These are phyloP conservation scores for Typha latifolia DNA, from an alignment of 176 grass and related monocot genomes.

Conservation along the genomic window DNA sequence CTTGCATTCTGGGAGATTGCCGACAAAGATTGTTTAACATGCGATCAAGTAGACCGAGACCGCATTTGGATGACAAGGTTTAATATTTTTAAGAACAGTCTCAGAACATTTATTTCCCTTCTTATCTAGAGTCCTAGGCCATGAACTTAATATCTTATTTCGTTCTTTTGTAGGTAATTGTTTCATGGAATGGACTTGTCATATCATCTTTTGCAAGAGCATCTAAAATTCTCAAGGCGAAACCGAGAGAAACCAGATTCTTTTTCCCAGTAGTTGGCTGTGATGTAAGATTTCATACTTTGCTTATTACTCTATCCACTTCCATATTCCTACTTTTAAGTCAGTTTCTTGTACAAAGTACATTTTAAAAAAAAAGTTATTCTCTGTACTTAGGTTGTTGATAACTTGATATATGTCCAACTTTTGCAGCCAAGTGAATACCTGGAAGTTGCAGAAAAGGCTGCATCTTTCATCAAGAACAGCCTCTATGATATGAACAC, in stretches of 20 bases:
- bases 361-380: not conserved
- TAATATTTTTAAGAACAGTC: not conserved
- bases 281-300: conserved; percentile 32
- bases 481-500: conserved; percentile 57
- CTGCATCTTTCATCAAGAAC: conserved; percentile 64
- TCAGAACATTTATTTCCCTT: conserved; percentile 7
- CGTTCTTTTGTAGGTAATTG: conserved; percentile 54
- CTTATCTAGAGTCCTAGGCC: not conserved
- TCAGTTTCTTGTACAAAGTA: no score
- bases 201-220: conserved; percentile 90
- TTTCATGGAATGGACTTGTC: conserved; percentile 93
- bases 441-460: conserved; percentile 72
- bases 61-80: conserved; percentile 96
- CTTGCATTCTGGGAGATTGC: conserved; percentile 51
- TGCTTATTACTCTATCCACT: not conserved
- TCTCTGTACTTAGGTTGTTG: not conserved
- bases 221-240: conserved; percentile 68
- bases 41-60: conserved; percentile 60
- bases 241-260: conserved; percentile 29
- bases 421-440: conserved; percentile 72
- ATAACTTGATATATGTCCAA: conserved; percentile 1
- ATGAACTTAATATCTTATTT: no score
- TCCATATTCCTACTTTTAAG: not conserved
- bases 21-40: conserved; percentile 53
- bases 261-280: conserved; percentile 64